phyloP scores from a whole-genome alignment of 306 rosid species.

The Cicer bijugum region DNA sequence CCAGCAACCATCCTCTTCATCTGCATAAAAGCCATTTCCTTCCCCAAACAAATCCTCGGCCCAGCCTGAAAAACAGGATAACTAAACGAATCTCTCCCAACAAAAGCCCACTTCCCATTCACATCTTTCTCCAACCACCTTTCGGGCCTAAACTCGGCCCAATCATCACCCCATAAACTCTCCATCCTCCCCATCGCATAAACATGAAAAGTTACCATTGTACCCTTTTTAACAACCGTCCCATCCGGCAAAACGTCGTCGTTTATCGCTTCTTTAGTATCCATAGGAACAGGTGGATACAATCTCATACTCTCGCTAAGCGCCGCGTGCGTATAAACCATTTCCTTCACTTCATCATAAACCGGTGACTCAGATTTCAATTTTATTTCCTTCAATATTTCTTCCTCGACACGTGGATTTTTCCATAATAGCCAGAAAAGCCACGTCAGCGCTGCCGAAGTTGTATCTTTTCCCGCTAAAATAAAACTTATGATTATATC shows the following conservation, averaged over 20 bases:
- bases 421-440: slow-evolving; percentile 66
- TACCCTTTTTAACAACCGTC: slow-evolving; percentile 66
- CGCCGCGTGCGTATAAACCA: slow-evolving; percentile 81
- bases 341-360: slow-evolving; percentile 61
- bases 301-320: slow-evolving; percentile 80
- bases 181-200: slow-evolving; percentile 74
- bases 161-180: slow-evolving; percentile 68
- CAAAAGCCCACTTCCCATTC: slow-evolving; percentile 54
- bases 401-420: slow-evolving; percentile 56
- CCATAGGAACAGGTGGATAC: slow-evolving; percentile 72
- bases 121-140: slow-evolving; percentile 60
- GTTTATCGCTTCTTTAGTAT: slow-evolving; percentile 47
- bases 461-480: slow-evolving; percentile 67
- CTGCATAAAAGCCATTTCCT: slow-evolving; percentile 89
- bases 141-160: slow-evolving; percentile 72
- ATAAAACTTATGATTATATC: slow-evolving; percentile 79
- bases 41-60: slow-evolving; percentile 80
- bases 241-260: slow-evolving; percentile 80
- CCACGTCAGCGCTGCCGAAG: slow-evolving; percentile 74
- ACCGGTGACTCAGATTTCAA: neutral
- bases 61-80: slow-evolving; percentile 86
- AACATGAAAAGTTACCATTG: slow-evolving; percentile 54
- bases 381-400: slow-evolving; percentile 54
- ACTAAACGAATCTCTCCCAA: slow-evolving; percentile 51
- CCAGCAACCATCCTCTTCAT: slow-evolving; percentile 74